phyloP scores from a whole-genome alignment of 305 asterid species.

The Withania somnifera region DNA sequence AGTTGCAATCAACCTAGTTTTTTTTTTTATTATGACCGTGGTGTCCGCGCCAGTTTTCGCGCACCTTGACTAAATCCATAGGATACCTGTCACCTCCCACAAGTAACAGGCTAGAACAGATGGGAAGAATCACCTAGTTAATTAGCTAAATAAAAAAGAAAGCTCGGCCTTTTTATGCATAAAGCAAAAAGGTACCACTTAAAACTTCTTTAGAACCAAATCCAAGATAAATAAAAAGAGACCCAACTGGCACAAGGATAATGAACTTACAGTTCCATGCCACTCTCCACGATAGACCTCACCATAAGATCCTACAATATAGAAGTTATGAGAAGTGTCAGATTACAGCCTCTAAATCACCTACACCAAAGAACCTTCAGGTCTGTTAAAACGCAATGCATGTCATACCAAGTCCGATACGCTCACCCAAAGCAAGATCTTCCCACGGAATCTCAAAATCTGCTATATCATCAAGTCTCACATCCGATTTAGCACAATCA shows the following conservation, averaged over 20 bases:
- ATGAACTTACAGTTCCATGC: conserved; percentile 96
- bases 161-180: neutral
- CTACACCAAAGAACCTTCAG: conserved; percentile 7
- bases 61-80: no score
- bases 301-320: conserved; percentile 78
- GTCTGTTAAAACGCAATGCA: conserved; percentile 11
- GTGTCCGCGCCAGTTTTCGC: no score
- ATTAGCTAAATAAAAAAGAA: neutral
- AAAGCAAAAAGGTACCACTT: neutral
- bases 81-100: no score
- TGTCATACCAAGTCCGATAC: conserved; percentile 92
- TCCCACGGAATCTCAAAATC: conserved; percentile 96
- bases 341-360: conserved; percentile 4
- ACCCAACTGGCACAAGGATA: conserved; percentile 7
- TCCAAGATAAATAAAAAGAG: neutral
- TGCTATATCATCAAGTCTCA: conserved; percentile 72
- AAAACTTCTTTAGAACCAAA: neutral
- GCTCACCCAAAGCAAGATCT: conserved; percentile 94
- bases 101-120: no score
- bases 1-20: neutral
- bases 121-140: no score
- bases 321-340: conserved; percentile 9
- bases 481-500: conserved; percentile 70
- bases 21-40: no score
- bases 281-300: conserved; percentile 97